A percentile compares a stretch with the other conserved stretches of the same genome.
Conservation (phyloP, 345 rosid species). For the Eucalyptus curtisii region DNA sequence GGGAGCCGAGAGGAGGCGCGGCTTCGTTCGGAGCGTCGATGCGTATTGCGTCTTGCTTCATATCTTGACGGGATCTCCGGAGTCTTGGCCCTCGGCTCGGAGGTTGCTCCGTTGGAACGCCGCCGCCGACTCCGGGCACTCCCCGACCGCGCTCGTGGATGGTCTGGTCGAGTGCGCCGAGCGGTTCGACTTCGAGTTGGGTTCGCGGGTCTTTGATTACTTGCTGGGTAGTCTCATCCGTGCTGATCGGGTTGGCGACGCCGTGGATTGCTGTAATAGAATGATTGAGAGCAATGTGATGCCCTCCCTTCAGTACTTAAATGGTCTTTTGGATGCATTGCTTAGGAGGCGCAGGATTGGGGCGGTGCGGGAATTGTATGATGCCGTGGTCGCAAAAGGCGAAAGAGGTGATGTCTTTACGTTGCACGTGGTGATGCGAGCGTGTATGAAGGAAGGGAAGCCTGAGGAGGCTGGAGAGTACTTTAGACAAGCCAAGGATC, state of each 20-base stretch:
- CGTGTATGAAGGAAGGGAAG: constrained; percentile 38
- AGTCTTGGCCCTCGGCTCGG: constrained; percentile 15
- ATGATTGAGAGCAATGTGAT: constrained; percentile 29
- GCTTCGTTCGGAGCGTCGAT: constrained; percentile 19
- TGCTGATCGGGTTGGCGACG: constrained; percentile 20
- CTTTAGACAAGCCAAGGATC: constrained; percentile 27
- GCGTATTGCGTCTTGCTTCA: constrained; percentile 46
- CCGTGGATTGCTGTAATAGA: constrained; percentile 23
- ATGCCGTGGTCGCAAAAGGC: constrained; percentile 33
- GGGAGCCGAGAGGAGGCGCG: constrained; percentile 11
- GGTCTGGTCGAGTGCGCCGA: constrained; percentile 23
- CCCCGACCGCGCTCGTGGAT: constrained; percentile 20
- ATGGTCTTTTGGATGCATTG: constrained; percentile 27
- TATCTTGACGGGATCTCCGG: constrained; percentile 20
- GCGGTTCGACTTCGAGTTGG: constrained; percentile 25
- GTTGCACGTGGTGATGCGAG: constrained; percentile 27
- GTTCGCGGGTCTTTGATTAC: constrained; percentile 35
- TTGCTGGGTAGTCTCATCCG: constrained; percentile 45
- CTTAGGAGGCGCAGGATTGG: constrained; percentile 24
- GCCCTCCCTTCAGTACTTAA: constrained; percentile 17
- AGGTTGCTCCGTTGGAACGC: constrained; percentile 23
- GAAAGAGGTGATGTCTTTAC: constrained; percentile 33
- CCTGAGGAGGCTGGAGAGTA: constrained; percentile 31
- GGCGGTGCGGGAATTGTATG: constrained; percentile 30
- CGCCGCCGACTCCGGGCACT: constrained; percentile 19